A percentile compares a stretch with the other conserved stretches of the same genome.
These are phyloP conservation scores for Beta vulgaris DNA, from an alignment of 148 eudicot species.

Conservation along the genomic window DNA sequence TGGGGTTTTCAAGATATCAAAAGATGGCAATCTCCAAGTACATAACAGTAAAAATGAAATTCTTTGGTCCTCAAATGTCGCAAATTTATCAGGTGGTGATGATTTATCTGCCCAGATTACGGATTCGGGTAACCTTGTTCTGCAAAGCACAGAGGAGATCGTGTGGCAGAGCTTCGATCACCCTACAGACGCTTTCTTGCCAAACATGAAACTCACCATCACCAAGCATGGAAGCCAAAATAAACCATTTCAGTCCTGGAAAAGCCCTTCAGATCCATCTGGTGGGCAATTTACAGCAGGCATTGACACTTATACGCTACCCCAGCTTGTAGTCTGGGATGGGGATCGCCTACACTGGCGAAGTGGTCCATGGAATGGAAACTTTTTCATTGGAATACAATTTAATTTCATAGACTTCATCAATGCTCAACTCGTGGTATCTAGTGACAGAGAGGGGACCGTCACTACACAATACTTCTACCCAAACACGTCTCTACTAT, in stretches of 20 bases:
- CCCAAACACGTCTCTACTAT: background rate
- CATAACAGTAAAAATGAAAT: slow-evolving; percentile 8
- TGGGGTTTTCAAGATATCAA: slow-evolving; percentile 30
- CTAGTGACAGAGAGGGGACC: slow-evolving; percentile 19
- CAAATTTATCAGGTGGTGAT: background rate
- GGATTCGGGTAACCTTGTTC: slow-evolving; percentile 45
- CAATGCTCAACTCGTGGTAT: slow-evolving; percentile 17
- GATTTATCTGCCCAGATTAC: slow-evolving; percentile 29
- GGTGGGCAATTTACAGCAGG: slow-evolving; percentile 18
- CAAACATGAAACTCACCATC: slow-evolving; percentile 33
- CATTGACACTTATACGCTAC: slow-evolving; percentile 16
- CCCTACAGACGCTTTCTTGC: slow-evolving; percentile 38
- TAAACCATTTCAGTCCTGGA: slow-evolving; percentile 25
- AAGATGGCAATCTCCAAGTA: slow-evolving; percentile 36
- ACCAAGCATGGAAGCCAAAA: slow-evolving; percentile 9
- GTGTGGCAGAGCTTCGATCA: slow-evolving; percentile 42
- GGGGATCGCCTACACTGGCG: slow-evolving; percentile 22
- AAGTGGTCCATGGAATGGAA: slow-evolving; percentile 40
- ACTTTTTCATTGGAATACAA: slow-evolving; percentile 27
- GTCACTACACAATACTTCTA: slow-evolving; percentile 16
- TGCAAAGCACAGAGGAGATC: slow-evolving; percentile 24
- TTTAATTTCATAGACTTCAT: slow-evolving; percentile 20
- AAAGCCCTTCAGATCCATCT: slow-evolving; percentile 36
- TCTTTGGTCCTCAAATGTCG: slow-evolving; percentile 35
- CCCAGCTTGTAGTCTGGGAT: slow-evolving; percentile 26